Conservation (phyloP, 1,284 basidiomycete species). For the Porodaedalea pini region DNA sequence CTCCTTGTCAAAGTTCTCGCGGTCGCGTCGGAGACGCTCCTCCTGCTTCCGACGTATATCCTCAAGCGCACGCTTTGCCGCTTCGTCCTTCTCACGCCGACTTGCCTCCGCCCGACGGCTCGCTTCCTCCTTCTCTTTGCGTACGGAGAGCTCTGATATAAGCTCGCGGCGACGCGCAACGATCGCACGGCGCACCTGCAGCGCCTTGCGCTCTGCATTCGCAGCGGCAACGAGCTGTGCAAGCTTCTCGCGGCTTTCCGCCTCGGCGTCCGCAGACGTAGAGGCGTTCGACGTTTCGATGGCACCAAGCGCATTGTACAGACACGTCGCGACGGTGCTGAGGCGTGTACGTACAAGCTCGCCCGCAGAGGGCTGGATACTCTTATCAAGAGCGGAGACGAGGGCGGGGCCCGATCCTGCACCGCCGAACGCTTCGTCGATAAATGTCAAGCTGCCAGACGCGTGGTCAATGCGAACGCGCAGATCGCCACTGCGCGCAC, state of each 20-base stretch:
- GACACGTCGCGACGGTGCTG: slow-evolving; percentile 66
- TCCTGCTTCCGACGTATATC: slow-evolving; percentile 70
- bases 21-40: slow-evolving; percentile 78
- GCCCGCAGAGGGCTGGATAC: slow-evolving; percentile 66
- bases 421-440: slow-evolving; percentile 64
- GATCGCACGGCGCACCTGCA: slow-evolving; percentile 75
- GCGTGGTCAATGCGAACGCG: slow-evolving; percentile 89
- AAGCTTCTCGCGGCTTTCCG: slow-evolving; percentile 52
- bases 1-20: slow-evolving; percentile 78
- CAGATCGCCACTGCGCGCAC: slow-evolving; percentile 86
- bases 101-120: slow-evolving; percentile 72
- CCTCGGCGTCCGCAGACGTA: slow-evolving; percentile 39
- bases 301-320: slow-evolving; percentile 65
- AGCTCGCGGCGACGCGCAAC: slow-evolving; percentile 87
- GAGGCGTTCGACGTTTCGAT: slow-evolving; percentile 44
- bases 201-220: slow-evolving; percentile 70
- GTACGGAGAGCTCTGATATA: slow-evolving; percentile 78
- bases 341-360: slow-evolving; percentile 76
- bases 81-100: slow-evolving; percentile 73
- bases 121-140: slow-evolving; percentile 91
- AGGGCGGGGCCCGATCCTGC: slow-evolving; percentile 20
- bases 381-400: slow-evolving; percentile 32
- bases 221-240: slow-evolving; percentile 54
- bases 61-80: slow-evolving; percentile 62
- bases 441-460: slow-evolving; percentile 81